Conservation (phyloP, 2,329 filamentous ascomycete genomes). For the Exophiala sideris region DNA sequence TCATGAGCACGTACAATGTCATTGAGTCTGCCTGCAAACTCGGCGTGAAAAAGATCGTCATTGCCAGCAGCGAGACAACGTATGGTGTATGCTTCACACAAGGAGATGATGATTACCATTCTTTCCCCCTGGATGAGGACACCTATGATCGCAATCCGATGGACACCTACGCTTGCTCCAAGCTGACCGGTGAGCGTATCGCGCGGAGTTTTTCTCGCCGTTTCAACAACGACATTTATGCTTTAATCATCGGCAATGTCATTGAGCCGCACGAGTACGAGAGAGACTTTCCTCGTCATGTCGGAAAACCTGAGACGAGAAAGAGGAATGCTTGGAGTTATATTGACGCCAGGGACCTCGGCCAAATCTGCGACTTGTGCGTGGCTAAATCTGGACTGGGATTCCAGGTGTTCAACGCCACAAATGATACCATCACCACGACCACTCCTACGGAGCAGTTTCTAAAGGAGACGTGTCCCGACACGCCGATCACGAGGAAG, state of each 20-base stretch:
- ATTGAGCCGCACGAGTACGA: constrained; percentile 61
- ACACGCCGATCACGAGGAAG: constrained; percentile 52
- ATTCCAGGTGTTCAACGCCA: constrained; percentile 64
- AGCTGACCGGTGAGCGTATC: constrained; percentile 57
- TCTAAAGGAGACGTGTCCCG: constrained; percentile 48
- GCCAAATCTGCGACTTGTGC: constrained; percentile 57
- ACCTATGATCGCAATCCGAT: constrained; percentile 56
- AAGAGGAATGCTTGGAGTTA: constrained; percentile 62
- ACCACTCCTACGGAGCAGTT: constrained; percentile 52
- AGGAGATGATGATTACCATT: constrained; percentile 54
- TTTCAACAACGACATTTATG: constrained; percentile 58
- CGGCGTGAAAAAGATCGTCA: constrained; percentile 60
- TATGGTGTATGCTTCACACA: constrained; percentile 63
- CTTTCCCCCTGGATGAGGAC: constrained; percentile 59
- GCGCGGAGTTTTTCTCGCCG: constrained; percentile 56
- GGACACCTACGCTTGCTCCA: constrained; percentile 60
- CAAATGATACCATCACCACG: constrained; percentile 60
- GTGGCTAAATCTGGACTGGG: constrained; percentile 55
- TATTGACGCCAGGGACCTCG: constrained; percentile 60
- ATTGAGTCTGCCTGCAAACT: constrained; percentile 62
- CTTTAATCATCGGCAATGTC: constrained; percentile 59
- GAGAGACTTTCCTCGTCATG: constrained; percentile 50
- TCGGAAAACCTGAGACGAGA: constrained; percentile 49
- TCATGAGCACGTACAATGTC: constrained; percentile 58
- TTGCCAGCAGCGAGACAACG: constrained; percentile 57